Conservation (phyloP, 352 stramenopile genomes). For the Phytophthora ramorum region DNA sequence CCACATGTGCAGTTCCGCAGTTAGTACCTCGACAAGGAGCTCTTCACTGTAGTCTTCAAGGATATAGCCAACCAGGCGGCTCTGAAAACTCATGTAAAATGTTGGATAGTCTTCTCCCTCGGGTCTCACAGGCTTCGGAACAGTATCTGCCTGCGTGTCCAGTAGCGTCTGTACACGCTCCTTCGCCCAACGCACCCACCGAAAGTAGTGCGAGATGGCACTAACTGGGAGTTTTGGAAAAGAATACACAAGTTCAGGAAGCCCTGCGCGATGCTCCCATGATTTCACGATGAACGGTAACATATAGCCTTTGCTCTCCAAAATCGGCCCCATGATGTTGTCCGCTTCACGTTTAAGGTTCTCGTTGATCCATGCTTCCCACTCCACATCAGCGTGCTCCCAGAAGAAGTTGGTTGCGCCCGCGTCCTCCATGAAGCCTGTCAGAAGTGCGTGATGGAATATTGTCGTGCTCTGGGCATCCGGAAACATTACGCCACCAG, state of each 20-base stretch:
- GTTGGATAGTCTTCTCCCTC: slow-evolving; percentile 59
- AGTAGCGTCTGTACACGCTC: slow-evolving; percentile 63
- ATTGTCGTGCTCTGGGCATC: slow-evolving; percentile 45
- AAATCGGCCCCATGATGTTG: slow-evolving; percentile 57
- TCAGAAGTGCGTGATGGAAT: slow-evolving; percentile 63
- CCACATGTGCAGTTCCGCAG: slow-evolving; percentile 58
- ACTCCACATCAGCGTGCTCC: slow-evolving; percentile 58
- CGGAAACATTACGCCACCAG: slow-evolving; percentile 52
- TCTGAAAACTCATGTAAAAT: slow-evolving; percentile 68
- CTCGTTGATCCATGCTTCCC: slow-evolving; percentile 54
- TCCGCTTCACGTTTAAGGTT: slow-evolving; percentile 49
- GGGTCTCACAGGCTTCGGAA: slow-evolving; percentile 46
- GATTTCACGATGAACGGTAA: slow-evolving; percentile 70
- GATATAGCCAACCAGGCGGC: slow-evolving; percentile 52
- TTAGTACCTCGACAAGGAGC: slow-evolving; percentile 41
- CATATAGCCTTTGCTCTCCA: slow-evolving; percentile 67
- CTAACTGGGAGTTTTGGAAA: slow-evolving; percentile 60
- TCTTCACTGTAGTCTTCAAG: slow-evolving; percentile 57
- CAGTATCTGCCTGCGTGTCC: slow-evolving; percentile 38
- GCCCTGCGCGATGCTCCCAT: slow-evolving; percentile 57
- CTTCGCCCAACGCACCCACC: slow-evolving; percentile 75
- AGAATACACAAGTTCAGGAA: slow-evolving; percentile 53
- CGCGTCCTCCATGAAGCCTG: slow-evolving; percentile 62
- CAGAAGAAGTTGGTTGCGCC: slow-evolving; percentile 58
- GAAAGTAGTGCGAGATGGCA: slow-evolving; percentile 70